A percentile compares a stretch with the other conserved stretches of the same genome.
These are phyloP conservation scores for Arabis alpina DNA, from an alignment of 345 rosid species.

Conservation along the genomic window DNA sequence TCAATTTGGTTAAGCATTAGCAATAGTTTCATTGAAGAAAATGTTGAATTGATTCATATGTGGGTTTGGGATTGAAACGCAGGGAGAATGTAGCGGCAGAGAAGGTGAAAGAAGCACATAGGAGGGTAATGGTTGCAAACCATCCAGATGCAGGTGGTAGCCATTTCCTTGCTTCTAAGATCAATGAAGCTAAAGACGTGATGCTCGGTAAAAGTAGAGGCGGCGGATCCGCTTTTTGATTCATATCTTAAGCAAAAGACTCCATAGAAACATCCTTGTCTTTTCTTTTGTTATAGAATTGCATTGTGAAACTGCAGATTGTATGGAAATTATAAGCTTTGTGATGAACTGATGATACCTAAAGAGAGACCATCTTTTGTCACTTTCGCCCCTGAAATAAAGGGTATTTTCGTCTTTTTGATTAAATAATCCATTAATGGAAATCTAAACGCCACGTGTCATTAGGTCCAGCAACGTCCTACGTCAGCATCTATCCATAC, in stretches of 20 bases:
- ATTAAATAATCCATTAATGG: background rate
- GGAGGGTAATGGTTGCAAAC: slow-evolving; percentile 92
- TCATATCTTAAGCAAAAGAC: slow-evolving; percentile 5
- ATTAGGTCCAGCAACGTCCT: slow-evolving; percentile 40
- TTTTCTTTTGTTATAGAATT: background rate
- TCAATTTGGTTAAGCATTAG: slow-evolving; percentile 12
- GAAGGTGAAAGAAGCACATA: slow-evolving; percentile 88
- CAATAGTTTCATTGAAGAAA: background rate
- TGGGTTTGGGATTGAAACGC: slow-evolving; percentile 26
- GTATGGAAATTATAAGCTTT: slow-evolving; percentile 11
- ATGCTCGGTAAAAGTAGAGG: slow-evolving; percentile 78
- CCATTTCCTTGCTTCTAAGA: slow-evolving; percentile 90
- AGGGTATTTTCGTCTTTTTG: background rate
- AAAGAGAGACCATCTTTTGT: too few species aligned
- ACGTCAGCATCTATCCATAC: slow-evolving; percentile 54
- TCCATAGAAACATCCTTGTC: slow-evolving; percentile 9
- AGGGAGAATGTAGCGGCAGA: slow-evolving; percentile 70
- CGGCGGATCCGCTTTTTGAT: slow-evolving; percentile 72
- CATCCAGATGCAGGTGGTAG: slow-evolving; percentile 96
- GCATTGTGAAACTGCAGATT: slow-evolving; percentile 10
- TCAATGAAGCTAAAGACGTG: slow-evolving; percentile 85
- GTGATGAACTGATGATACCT: background rate
- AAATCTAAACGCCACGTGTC: slow-evolving; percentile 14
- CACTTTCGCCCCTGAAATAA: too few species aligned
- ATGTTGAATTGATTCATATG: background rate